Percentiles rank a stretch among this genome's conserved stretches.
Evolutionary conservation across 805 yeast genomes (phyloP).

Genomic region (Lachancea meyersii): DNA sequence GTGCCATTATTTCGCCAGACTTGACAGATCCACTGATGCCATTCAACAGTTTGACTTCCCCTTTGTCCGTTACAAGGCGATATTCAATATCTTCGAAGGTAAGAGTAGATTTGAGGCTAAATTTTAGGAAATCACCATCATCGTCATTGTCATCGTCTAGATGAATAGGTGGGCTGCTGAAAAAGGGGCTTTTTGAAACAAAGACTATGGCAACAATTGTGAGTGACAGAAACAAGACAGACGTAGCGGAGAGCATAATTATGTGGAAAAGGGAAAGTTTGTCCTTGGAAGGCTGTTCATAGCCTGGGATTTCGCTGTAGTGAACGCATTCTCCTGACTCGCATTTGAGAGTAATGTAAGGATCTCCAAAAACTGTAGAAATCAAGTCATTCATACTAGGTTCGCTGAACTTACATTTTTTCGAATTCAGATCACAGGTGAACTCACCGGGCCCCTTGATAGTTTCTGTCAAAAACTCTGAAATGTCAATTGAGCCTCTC

Average conservation of each 20-base stretch:
- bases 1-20: conserved; percentile 88
- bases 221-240: conserved; percentile 35
- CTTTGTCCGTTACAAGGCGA: conserved; percentile 15
- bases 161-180: conserved; percentile 37
- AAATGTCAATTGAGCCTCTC: conserved; percentile 86
- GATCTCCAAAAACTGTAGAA: conserved; percentile 90
- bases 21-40: conserved; percentile 68
- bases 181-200: conserved; percentile 53
- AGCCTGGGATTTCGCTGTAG: conserved; percentile 89
- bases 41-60: conserved; percentile 43
- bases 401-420: conserved; percentile 75
- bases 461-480: conserved; percentile 85
- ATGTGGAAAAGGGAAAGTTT: conserved; percentile 44
- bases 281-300: conserved; percentile 52
- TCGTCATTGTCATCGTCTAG: conserved; percentile 25
- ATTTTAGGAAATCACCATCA: conserved; percentile 37
- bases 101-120: conserved; percentile 59
- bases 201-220: conserved; percentile 36
- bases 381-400: conserved; percentile 95
- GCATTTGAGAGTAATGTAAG: conserved; percentile 75
- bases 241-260: conserved; percentile 36
- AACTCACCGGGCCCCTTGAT: conserved; percentile 93
- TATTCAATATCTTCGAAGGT: conserved; percentile 72
- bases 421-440: conserved; percentile 59
- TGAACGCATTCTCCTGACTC: conserved; percentile 88